Percentiles rank a stretch among this genome's conserved stretches.
Evolutionary conservation across 2,329 filamentous ascomycete genomes (phyloP).

Genomic region (Tolypocladium cylindrosporum): DNA sequence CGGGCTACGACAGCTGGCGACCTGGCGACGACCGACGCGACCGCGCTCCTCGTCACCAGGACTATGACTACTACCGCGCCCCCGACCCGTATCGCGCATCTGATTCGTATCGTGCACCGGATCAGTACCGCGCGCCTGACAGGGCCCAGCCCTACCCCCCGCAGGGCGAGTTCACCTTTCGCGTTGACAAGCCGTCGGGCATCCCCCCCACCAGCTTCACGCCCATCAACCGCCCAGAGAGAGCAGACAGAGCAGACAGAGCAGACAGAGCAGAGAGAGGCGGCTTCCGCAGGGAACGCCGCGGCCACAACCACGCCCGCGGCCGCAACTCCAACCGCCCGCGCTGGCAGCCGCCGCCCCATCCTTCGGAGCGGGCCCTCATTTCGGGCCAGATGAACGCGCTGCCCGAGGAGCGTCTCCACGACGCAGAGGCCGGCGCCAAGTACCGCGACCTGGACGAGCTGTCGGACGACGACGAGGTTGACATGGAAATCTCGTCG

Average conservation of each 20-base stretch:
- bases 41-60: conserved; percentile 7
- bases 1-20: conserved; percentile 17
- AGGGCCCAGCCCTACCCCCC: conserved; percentile 15
- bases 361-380: conserved; percentile 38
- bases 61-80: conserved; percentile 11
- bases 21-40: conserved; percentile 14
- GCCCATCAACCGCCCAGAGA: conserved; percentile 7
- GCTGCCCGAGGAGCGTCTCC: conserved; percentile 35
- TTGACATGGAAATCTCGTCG: conserved; percentile 53
- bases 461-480: conserved; percentile 52
- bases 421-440: conserved; percentile 31
- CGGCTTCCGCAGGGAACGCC: conserved; percentile 13
- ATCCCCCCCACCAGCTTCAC: conserved; percentile 24
- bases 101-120: not conserved
- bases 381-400: conserved; percentile 32
- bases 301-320: conserved; percentile 11
- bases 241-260: not conserved
- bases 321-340: conserved; percentile 14
- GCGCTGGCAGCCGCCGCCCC: conserved; percentile 26
- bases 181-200: conserved; percentile 39
- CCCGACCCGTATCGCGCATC: not conserved
- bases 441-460: conserved; percentile 47
- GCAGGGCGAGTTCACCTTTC: conserved; percentile 46
- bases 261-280: conserved; percentile 2
- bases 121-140: conserved; percentile 9